A percentile compares a stretch with the other conserved stretches of the same genome.
These are phyloP conservation scores for Gossypium arboreum DNA, from an alignment of 345 rosid species.

Conservation along the genomic window DNA sequence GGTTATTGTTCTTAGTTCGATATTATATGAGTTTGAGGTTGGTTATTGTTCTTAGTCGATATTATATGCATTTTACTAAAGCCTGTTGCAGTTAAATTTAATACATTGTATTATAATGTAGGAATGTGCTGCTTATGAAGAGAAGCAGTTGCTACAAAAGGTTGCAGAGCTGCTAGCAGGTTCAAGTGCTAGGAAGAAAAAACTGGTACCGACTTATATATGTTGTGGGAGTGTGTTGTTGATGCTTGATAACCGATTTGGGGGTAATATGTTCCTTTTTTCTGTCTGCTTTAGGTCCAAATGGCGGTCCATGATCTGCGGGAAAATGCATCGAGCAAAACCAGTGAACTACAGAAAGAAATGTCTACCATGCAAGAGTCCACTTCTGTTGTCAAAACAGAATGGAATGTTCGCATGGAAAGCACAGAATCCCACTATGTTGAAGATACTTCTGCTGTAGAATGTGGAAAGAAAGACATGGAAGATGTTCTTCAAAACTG, in stretches of 20 bases:
- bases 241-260: background rate
- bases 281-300: constrained; percentile 57
- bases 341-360: constrained; percentile 72
- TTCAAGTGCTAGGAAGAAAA: constrained; percentile 88
- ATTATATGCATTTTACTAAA: constrained; percentile 1
- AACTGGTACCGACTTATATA: constrained; percentile 44
- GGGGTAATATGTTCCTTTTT: background rate
- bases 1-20: constrained; percentile 18
- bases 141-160: constrained; percentile 77
- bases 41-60: constrained; percentile 18
- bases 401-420: constrained; percentile 82
- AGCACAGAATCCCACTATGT: constrained; percentile 66
- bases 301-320: constrained; percentile 80
- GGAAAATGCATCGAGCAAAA: constrained; percentile 68
- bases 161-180: constrained; percentile 82
- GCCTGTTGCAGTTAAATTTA: background rate
- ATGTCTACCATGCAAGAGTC: constrained; percentile 90
- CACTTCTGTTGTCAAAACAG: constrained; percentile 61
- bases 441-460: constrained; percentile 70
- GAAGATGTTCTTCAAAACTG: constrained; percentile 77
- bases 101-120: constrained; percentile 21
- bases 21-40: constrained; percentile 63
- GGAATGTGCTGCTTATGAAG: constrained; percentile 91
- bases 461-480: constrained; percentile 68
- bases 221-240: background rate